Evolutionary conservation across 768 basidiomycete genomes (phyloP), one percentile per base, ranked within the genome.

Genomic region (Suillus clintonianus): DNA sequence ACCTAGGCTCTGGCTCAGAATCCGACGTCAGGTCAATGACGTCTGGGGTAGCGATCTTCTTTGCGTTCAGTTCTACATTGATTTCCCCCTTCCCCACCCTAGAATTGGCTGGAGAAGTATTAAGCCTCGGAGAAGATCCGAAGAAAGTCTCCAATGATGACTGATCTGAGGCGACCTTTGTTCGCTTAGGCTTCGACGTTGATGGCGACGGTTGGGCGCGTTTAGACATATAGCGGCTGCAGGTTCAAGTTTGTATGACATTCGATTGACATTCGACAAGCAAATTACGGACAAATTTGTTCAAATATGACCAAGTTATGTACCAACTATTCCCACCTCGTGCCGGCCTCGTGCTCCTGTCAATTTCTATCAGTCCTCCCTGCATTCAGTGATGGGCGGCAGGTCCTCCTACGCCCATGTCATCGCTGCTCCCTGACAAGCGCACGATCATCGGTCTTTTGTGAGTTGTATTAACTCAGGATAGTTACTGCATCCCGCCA

Each of bases 131-230:
- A 34, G 32, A 41, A 43, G 36, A 24, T 17, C 72, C 70, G 66
- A 74, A 77, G 69, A 76, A 74, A 59, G 67, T 34, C 39, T 74
- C 69, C 8, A 76, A 63, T 43, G 69, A 32, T 24, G 65, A 55
- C 42, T 77, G 74, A 32, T 47, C 54, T 11, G 59, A 14, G 8
- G 62, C 63, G 32, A 60, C 51, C 65, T 66, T 76, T 53, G 66
- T 0, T 59, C 62, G 76, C 53, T 77, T 76, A 50, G 43, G 67
- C 15, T 41, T 39, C 15, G 62, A 60, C 54, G 14, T 10, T 9
- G 68, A 65, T 9, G 64, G 60, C 41, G 59, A 47, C 5, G 59
- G 41, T 53, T 64, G 51, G 58, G 64, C 37, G 39, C 65, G 65
- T 60, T 66, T 66, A 34, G 57, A 39, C 65, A 27, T 27, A 66